phyloP scores from a whole-genome alignment of 352 stramenopile genomes.

The Pythium dissimile region DNA sequence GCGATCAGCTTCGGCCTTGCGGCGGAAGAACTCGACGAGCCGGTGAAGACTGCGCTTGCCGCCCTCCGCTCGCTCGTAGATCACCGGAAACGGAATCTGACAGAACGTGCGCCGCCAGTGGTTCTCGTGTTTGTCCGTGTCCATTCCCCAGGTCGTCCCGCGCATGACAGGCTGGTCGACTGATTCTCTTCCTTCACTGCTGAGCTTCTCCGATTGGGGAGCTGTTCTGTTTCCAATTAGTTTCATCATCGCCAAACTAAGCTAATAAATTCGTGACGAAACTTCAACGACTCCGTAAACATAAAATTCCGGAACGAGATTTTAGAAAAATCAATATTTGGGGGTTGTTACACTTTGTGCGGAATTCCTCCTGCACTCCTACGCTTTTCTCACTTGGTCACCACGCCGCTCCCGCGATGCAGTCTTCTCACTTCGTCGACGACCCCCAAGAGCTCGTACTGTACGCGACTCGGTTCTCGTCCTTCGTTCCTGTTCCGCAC shows the following conservation, averaged over 20 bases:
- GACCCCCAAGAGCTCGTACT: not conserved
- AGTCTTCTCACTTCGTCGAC: no score
- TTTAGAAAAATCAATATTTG: not conserved
- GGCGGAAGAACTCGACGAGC: constrained; percentile 69
- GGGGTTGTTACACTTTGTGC: not conserved
- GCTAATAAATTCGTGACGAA: not conserved
- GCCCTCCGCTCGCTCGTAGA: constrained; percentile 77
- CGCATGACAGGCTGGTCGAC: no score
- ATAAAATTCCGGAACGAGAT: not conserved
- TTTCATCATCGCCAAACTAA: not conserved
- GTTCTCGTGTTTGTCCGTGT: constrained; percentile 70
- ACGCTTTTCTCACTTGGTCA: not conserved
- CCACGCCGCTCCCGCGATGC: not conserved
- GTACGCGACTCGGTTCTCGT: not conserved
- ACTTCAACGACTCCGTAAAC: constrained; percentile 3
- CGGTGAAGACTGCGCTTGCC: constrained; percentile 71
- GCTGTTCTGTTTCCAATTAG: not conserved
- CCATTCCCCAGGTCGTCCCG: constrained; percentile 29
- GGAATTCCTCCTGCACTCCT: not conserved
- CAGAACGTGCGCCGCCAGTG: constrained; percentile 86
- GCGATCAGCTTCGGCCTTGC: constrained; percentile 63
- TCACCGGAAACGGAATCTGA: constrained; percentile 74
- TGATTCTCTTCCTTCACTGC: not conserved
- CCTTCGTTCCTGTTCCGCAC: not conserved
- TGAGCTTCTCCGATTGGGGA: no score